A percentile compares a stretch with the other conserved stretches of the same genome.
Conservation (phyloP, 768 basidiomycete species). For the Boletus tylopilopsis region DNA sequence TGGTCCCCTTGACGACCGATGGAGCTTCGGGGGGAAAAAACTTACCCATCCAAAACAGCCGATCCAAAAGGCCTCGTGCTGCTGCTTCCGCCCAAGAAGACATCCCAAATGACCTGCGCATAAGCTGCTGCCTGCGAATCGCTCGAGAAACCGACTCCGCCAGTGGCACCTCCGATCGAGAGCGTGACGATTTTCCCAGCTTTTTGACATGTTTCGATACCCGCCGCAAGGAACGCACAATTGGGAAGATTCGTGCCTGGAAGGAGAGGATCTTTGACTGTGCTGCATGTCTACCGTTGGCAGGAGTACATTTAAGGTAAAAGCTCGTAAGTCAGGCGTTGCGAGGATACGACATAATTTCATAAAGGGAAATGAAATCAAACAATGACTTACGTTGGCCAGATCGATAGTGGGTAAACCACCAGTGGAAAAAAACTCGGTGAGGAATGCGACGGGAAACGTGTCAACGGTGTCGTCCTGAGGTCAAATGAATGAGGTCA, state of each 20-base stretch:
- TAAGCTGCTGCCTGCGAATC: constrained; percentile 56
- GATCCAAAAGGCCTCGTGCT: constrained; percentile 64
- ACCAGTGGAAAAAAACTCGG: constrained; percentile 56
- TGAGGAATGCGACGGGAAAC: constrained; percentile 59
- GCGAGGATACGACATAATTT: not conserved
- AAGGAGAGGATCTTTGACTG: constrained; percentile 51
- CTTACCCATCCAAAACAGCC: constrained; percentile 70
- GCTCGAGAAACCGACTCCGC: constrained; percentile 55
- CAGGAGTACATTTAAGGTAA: not conserved
- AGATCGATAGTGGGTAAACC: constrained; percentile 57
- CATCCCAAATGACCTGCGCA: constrained; percentile 62
- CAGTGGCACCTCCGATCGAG: constrained; percentile 60
- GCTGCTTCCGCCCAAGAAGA: constrained; percentile 65
- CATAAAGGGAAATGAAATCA: not conserved
- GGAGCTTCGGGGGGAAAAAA: not conserved
- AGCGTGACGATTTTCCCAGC: constrained; percentile 60
- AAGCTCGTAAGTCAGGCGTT: not conserved
- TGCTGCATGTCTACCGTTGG: constrained; percentile 54
- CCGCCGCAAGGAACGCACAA: constrained; percentile 55
- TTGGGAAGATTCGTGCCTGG: constrained; percentile 60
- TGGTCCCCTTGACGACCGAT: constrained; percentile 6
- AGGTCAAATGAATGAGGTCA: not conserved
- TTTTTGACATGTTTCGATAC: constrained; percentile 62
- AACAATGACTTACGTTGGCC: constrained; percentile 43
- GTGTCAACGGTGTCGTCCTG: constrained; percentile 57